These are phyloP conservation scores for Saxophila tyrrhenica DNA, from an alignment of 495 filamentous ascomycete species.

Conservation along the genomic window DNA sequence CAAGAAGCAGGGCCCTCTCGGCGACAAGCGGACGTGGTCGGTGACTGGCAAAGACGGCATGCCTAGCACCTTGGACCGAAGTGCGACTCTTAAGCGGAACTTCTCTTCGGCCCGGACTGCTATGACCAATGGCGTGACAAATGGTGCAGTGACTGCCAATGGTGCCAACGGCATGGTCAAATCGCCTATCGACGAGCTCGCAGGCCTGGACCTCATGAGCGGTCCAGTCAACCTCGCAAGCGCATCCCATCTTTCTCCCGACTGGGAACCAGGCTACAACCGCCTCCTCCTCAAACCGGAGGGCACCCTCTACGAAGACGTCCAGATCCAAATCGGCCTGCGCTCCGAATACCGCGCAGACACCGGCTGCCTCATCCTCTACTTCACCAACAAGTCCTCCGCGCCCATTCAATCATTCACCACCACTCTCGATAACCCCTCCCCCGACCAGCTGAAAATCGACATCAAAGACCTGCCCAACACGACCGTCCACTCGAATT, in stretches of 20 bases:
- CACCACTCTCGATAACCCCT: conserved; percentile 76
- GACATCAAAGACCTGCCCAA: conserved; percentile 84
- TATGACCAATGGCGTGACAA: background rate
- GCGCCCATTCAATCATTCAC: conserved; percentile 79
- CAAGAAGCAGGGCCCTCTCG: conserved; percentile 80
- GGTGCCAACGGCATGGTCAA: conserved; percentile 34
- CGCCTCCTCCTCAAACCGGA: conserved; percentile 66
- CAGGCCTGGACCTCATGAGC: conserved; percentile 19
- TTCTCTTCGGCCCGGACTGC: conserved; percentile 45
- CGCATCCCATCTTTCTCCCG: conserved; percentile 81
- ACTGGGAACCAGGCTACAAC: conserved; percentile 89
- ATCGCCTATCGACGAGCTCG: conserved; percentile 27
- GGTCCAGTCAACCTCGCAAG: conserved; percentile 67
- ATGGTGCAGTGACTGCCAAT: conserved; percentile 30
- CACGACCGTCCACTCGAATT: conserved; percentile 58
- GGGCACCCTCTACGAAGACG: conserved; percentile 89
- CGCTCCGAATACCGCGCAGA: conserved; percentile 89
- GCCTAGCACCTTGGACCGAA: conserved; percentile 62
- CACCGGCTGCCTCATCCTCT: conserved; percentile 88
- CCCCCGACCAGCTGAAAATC: conserved; percentile 57
- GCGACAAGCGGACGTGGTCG: conserved; percentile 92
- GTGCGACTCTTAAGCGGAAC: conserved; percentile 71
- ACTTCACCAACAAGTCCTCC: conserved; percentile 87
- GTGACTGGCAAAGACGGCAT: conserved; percentile 81
- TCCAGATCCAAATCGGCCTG: conserved; percentile 83